Evolutionary conservation across 371 early-diverging fungal genomes (phyloP).

Genomic region (Mortierella sp.): DNA sequence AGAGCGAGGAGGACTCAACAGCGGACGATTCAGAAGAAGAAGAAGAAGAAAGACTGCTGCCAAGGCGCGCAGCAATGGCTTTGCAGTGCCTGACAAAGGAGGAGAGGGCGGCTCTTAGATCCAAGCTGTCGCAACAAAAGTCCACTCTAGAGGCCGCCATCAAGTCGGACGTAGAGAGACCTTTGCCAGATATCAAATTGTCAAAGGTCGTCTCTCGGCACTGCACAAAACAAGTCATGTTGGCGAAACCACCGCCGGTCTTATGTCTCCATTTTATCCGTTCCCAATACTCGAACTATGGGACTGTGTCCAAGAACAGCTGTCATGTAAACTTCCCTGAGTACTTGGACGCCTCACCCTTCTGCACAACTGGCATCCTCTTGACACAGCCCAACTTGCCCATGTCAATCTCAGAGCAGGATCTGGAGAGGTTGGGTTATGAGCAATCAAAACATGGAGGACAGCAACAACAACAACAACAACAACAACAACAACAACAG

Average conservation of each 20-base stretch:
- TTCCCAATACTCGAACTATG: conserved; percentile 74
- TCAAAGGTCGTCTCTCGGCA: conserved; percentile 58
- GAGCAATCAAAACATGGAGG: conserved; percentile 13
- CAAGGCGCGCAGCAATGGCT: background rate
- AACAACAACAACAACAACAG: conserved; percentile 12
- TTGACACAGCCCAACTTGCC: conserved; percentile 61
- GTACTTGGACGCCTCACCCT: conserved; percentile 77
- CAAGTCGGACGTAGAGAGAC: conserved; percentile 45
- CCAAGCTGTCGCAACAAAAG: conserved; percentile 28
- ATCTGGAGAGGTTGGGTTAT: conserved; percentile 24
- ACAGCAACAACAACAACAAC: background rate
- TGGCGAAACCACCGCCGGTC: conserved; percentile 70
- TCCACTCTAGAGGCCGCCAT: conserved; percentile 29
- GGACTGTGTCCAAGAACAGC: conserved; percentile 80
- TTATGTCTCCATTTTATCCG: conserved; percentile 87
- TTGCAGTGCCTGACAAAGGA: conserved; percentile 1
- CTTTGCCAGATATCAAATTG: conserved; percentile 46
- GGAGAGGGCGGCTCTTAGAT: conserved; percentile 13
- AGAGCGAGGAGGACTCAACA: conserved; percentile 6
- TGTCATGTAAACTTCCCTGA: conserved; percentile 81
- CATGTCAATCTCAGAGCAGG: conserved; percentile 53
- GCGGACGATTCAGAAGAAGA: conserved; percentile 17
- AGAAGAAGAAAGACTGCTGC: background rate
- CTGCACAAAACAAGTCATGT: conserved; percentile 72
- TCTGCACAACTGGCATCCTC: conserved; percentile 71